Evolutionary conservation across 2,329 filamentous ascomycete genomes (phyloP).

Genomic region (Penicillium oxalicum): DNA sequence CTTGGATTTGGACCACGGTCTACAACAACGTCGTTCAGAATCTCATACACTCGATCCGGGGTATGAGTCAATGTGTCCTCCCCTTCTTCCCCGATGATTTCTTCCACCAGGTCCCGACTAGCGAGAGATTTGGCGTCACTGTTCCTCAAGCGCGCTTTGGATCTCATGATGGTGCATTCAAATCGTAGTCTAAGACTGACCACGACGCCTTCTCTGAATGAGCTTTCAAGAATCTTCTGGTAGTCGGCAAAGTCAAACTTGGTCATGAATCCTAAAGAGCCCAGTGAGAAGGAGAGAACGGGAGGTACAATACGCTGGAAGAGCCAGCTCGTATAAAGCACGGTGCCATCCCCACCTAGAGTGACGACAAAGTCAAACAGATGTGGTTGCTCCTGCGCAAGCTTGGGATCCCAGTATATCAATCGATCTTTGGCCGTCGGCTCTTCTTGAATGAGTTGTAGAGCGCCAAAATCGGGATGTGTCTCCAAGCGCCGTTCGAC

Average conservation of each 20-base stretch:
- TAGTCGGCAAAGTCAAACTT: conserved; percentile 89
- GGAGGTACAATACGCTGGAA: conserved; percentile 95
- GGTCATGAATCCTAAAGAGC: conserved; percentile 88
- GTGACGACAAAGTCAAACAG: conserved; percentile 92
- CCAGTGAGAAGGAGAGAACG: conserved; percentile 82
- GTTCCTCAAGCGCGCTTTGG: conserved; percentile 30
- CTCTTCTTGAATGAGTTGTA: conserved; percentile 61
- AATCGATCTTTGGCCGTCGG: conserved; percentile 54
- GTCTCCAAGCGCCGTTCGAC: conserved; percentile 70
- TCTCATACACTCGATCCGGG: conserved; percentile 79
- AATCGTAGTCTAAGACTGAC: conserved; percentile 84
- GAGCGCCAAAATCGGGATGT: conserved; percentile 66
- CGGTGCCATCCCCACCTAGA: conserved; percentile 90
- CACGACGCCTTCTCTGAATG: conserved; percentile 77
- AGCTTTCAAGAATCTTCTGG: conserved; percentile 59
- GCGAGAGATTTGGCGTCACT: conserved; percentile 23
- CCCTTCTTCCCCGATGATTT: conserved; percentile 78
- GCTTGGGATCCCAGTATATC: conserved; percentile 74
- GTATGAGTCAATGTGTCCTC: conserved; percentile 79
- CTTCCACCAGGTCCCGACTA: conserved; percentile 72
- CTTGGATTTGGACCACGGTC: conserved; percentile 90
- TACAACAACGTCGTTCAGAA: conserved; percentile 94
- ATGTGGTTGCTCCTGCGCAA: conserved; percentile 73
- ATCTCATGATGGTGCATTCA: conserved; percentile 87
- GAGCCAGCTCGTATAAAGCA: conserved; percentile 91